Evolutionary conservation across 768 basidiomycete genomes (phyloP).

Genomic region (Tephrocybe sp.): DNA sequence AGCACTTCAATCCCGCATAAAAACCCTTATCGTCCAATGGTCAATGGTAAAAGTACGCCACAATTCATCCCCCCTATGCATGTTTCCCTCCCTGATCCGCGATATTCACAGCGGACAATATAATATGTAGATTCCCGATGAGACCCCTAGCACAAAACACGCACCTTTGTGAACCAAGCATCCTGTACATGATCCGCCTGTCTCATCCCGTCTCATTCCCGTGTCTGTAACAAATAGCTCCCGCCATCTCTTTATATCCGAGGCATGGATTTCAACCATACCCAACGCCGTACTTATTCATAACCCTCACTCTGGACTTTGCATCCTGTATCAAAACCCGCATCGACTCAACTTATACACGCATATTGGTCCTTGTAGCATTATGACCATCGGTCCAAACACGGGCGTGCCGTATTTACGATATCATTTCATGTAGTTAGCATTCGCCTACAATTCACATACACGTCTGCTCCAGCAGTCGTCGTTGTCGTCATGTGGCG

Average conservation of each 20-base stretch:
- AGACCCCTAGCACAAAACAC: no score
- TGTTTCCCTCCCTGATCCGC: background rate
- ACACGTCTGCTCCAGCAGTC: no score
- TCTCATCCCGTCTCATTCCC: no score
- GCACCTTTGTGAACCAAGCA: no score
- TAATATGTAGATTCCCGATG: no score
- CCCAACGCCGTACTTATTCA: no score
- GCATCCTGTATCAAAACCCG: background rate
- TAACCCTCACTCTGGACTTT: background rate
- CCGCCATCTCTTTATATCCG: no score
- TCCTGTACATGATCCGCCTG: no score
- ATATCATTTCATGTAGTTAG: background rate
- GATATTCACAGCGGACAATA: conserved; percentile 29
- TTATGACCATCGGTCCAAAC: background rate
- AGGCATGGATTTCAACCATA: no score
- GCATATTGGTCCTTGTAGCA: conserved; percentile 1
- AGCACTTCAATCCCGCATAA: conserved; percentile 64
- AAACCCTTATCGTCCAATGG: conserved; percentile 72
- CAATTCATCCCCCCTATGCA: background rate
- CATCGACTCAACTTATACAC: conserved; percentile 3
- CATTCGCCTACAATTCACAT: no score
- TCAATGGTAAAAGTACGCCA: conserved; percentile 69
- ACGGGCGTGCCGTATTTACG: background rate
- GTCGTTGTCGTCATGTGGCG: no score
- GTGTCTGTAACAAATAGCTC: no score